Evolutionary conservation across 169 alveolate species (phyloP).

Genomic region (Plasmodium gonderi): DNA sequence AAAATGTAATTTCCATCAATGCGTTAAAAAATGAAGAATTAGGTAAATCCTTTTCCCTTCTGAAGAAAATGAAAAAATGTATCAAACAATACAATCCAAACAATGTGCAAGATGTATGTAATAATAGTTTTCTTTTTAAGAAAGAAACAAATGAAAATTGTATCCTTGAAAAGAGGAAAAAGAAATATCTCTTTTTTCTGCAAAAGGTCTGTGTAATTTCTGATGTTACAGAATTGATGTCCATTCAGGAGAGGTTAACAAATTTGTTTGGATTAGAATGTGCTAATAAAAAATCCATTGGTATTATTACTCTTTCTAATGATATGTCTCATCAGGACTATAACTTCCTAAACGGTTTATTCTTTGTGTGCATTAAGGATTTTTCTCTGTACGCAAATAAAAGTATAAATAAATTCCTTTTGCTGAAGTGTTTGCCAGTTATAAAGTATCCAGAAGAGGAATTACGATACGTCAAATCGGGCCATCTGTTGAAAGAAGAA

Average conservation of each 20-base stretch:
- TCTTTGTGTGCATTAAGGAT: background rate
- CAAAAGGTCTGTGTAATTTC: background rate
- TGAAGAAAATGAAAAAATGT: background rate
- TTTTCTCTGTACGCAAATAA: background rate
- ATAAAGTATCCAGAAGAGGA: background rate
- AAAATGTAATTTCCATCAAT: conserved; percentile 25
- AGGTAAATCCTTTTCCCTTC: too few relatives aligned
- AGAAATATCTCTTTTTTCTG: background rate
- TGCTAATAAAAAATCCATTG: background rate
- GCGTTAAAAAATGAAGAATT: background rate
- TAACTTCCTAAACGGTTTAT: background rate
- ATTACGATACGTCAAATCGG: background rate
- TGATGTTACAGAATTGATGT: background rate
- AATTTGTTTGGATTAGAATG: background rate
- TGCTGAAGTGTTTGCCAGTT: background rate
- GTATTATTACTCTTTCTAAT: background rate
- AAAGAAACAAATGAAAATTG: background rate
- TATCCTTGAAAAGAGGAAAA: background rate
- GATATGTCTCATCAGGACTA: background rate
- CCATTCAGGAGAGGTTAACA: background rate
- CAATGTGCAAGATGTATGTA: background rate
- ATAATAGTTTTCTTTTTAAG: background rate
- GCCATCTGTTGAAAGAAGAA: conserved; percentile 5
- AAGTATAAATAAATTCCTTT: background rate
- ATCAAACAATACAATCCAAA: background rate